These are phyloP conservation scores for Collybiopsis luxurians DNA, from an alignment of 768 basidiomycete species.

Conservation along the genomic window DNA sequence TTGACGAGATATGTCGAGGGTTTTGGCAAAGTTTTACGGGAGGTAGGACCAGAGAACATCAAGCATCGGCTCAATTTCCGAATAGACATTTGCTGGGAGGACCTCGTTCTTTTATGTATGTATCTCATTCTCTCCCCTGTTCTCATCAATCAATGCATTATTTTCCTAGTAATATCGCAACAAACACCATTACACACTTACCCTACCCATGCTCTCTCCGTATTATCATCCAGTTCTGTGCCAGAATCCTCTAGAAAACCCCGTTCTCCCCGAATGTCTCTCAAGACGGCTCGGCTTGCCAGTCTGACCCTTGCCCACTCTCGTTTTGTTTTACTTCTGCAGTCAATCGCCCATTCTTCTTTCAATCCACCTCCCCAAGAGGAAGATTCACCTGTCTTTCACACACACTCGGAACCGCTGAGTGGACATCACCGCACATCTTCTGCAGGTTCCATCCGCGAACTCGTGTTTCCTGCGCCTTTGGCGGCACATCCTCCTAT, in stretches of 20 bases:
- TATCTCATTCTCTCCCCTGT: conserved; percentile 18
- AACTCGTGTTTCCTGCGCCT: conserved; percentile 75
- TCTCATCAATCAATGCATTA: conserved; percentile 1
- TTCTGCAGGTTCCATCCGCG: conserved; percentile 29
- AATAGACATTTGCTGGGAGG: not conserved
- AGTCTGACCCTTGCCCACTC: conserved; percentile 63
- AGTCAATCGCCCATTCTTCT: conserved; percentile 69
- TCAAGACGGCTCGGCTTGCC: conserved; percentile 29
- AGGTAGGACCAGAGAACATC: conserved; percentile 30
- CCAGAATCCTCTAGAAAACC: conserved; percentile 9
- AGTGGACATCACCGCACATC: conserved; percentile 12
- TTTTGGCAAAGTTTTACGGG: conserved; percentile 42
- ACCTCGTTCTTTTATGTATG: conserved; percentile 58
- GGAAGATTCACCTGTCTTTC: conserved; percentile 24
- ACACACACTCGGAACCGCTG: conserved; percentile 12
- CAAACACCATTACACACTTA: conserved; percentile 64
- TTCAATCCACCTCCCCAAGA: conserved; percentile 43
- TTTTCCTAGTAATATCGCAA: conserved; percentile 58
- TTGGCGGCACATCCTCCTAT: conserved; percentile 41
- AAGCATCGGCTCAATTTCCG: conserved; percentile 22
- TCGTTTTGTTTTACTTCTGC: conserved; percentile 70
- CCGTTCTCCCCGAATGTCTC: not conserved
- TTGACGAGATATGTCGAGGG: conserved; percentile 56
- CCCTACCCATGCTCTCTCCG: conserved; percentile 61
- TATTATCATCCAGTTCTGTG: conserved; percentile 38